Evolutionary conservation across 306 rosid species (phyloP).

Genomic region (Arachis stenosperma): DNA sequence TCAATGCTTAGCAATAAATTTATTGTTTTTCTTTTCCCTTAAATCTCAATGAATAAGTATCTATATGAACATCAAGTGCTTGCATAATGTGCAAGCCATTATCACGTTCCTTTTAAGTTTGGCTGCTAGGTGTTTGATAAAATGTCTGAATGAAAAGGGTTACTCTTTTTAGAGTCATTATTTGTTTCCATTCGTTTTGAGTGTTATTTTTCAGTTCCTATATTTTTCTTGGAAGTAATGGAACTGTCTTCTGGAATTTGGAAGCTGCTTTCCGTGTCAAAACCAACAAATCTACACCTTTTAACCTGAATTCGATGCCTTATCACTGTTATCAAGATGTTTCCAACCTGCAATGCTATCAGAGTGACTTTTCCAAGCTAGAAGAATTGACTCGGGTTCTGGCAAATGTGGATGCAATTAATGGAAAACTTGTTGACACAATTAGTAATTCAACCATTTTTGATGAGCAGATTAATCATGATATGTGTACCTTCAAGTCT

Average conservation of each 20-base stretch:
- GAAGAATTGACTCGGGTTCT: slow-evolving; percentile 45
- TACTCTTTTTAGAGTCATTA: no score
- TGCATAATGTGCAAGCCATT: no score
- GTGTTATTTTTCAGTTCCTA: neutral
- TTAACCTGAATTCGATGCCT: slow-evolving; percentile 44
- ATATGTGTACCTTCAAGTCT: slow-evolving; percentile 63
- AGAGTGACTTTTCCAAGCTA: slow-evolving; percentile 44
- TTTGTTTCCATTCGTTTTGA: no score
- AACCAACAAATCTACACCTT: slow-evolving; percentile 41
- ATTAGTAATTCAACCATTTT: slow-evolving; percentile 54
- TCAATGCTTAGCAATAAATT: no score
- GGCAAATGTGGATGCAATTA: slow-evolving; percentile 59
- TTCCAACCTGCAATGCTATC: slow-evolving; percentile 49
- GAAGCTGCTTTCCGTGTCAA: slow-evolving; percentile 17
- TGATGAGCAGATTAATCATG: slow-evolving; percentile 50
- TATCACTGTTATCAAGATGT: slow-evolving; percentile 60
- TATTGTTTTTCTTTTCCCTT: no score
- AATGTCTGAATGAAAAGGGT: no score
- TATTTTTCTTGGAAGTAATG: neutral
- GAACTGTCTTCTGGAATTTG: slow-evolving; percentile 39
- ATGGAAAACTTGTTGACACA: slow-evolving; percentile 69
- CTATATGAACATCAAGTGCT: no score
- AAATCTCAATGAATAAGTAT: neutral
- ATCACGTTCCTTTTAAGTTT: no score
- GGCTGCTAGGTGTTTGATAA: no score